Conservation (phyloP, 768 basidiomycete species). For the Russula sp. region DNA sequence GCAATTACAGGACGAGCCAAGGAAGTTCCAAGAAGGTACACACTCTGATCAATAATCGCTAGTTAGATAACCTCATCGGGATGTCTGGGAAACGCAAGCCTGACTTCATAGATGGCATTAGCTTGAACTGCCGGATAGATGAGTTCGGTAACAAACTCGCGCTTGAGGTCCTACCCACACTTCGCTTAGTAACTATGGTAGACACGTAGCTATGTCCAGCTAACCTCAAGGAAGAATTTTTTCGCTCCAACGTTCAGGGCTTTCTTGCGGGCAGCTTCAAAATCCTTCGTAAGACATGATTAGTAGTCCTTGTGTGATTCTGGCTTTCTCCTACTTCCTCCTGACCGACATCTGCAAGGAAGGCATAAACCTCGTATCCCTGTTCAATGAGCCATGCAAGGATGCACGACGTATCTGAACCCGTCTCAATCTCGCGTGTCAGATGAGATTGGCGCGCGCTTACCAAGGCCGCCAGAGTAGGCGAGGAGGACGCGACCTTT, state of each 20-base stretch:
- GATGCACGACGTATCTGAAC: constrained; percentile 93
- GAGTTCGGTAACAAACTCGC: constrained; percentile 91
- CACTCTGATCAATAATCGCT: constrained; percentile 45
- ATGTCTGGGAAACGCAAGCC: constrained; percentile 9
- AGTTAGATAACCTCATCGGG: not conserved
- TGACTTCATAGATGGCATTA: constrained; percentile 96
- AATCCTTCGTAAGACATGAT: constrained; percentile 52
- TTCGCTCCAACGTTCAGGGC: constrained; percentile 89
- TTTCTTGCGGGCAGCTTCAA: constrained; percentile 83
- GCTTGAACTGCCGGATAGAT: constrained; percentile 98
- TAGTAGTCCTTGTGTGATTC: constrained; percentile 11
- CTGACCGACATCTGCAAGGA: constrained; percentile 94
- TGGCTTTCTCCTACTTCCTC: constrained; percentile 54
- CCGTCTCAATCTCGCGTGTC: not conserved
- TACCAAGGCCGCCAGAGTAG: constrained; percentile 97
- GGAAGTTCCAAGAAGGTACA: constrained; percentile 96
- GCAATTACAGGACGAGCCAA: constrained; percentile 98
- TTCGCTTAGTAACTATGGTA: not conserved
- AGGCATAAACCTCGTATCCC: constrained; percentile 94
- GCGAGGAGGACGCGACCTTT: constrained; percentile 90
- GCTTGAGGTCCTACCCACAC: constrained; percentile 70
- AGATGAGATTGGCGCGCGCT: constrained; percentile 28
- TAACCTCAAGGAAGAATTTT: constrained; percentile 87
- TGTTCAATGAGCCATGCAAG: constrained; percentile 98
- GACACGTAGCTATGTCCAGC: not conserved